Conservation (phyloP, 2,329 filamentous ascomycete species). For the Hymenoscyphus salicellus region DNA sequence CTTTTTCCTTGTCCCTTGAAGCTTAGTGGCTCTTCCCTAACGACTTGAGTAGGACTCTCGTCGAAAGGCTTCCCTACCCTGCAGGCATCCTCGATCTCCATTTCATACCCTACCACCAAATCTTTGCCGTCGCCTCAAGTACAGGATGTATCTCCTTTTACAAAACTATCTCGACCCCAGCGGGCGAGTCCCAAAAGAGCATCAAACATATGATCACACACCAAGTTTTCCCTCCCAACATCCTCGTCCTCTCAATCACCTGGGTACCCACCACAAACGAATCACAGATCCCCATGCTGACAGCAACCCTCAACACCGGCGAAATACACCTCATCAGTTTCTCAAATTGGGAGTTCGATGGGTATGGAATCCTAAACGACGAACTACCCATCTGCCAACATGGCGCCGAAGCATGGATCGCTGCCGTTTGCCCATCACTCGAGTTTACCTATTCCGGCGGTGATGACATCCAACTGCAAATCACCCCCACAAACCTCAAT, state of each 20-base stretch:
- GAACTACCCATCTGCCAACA: constrained; percentile 19
- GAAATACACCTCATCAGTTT: constrained; percentile 22
- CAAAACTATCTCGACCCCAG: constrained; percentile 39
- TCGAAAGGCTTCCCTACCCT: constrained; percentile 60
- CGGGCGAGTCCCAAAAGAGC: neutral
- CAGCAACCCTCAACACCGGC: constrained; percentile 37
- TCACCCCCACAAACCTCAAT: constrained; percentile 1
- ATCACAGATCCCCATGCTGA: constrained; percentile 17
- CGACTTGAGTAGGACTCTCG: constrained; percentile 44
- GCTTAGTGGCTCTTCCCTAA: neutral
- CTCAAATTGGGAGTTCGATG: constrained; percentile 12
- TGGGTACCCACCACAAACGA: constrained; percentile 12
- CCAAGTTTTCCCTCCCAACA: constrained; percentile 45
- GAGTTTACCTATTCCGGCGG: constrained; percentile 61
- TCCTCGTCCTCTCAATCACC: constrained; percentile 24
- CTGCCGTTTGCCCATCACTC: constrained; percentile 50
- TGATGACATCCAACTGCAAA: constrained; percentile 53
- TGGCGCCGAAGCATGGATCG: constrained; percentile 69
- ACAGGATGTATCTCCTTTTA: constrained; percentile 69
- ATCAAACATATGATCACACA: constrained; percentile 43
- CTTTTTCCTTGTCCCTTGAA: neutral
- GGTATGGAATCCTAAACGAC: constrained; percentile 16
- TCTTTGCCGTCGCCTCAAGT: constrained; percentile 75
- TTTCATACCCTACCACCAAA: constrained; percentile 58
- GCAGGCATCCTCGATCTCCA: constrained; percentile 83